Conservation (phyloP, 176 grass and related monocot species). For the Oryza glumipatula region DNA sequence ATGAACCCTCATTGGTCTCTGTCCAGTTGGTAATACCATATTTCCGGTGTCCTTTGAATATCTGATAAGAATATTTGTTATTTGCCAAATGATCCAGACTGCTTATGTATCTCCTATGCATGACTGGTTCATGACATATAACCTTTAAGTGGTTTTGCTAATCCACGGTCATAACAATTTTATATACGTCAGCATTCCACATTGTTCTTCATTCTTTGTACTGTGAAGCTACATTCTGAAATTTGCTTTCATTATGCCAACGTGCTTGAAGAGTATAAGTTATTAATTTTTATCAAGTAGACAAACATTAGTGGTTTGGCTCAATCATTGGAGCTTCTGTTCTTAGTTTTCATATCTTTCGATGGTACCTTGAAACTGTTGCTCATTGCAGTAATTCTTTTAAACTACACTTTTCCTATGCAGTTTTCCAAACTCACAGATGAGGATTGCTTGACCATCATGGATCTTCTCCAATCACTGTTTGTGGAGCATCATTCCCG, state of each 20-base stretch:
- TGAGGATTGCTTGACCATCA: conserved; percentile 80
- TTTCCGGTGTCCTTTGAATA: conserved; percentile 26
- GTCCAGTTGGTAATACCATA: conserved; percentile 70
- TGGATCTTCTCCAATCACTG: conserved; percentile 82
- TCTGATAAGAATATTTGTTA: conserved; percentile 15
- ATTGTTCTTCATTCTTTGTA: conserved; percentile 8
- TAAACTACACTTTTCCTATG: conserved; percentile 18
- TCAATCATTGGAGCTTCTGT: neutral
- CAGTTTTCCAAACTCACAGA: conserved; percentile 84
- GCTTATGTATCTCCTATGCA: conserved; percentile 18
- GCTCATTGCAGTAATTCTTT: neutral
- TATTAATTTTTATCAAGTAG: conserved; percentile 1
- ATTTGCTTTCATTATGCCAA: conserved; percentile 11
- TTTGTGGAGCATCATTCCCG: conserved; percentile 79
- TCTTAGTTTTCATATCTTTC: conserved; percentile 29
- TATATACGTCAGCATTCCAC: conserved; percentile 20
- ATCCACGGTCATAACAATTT: neutral
- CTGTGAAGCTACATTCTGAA: neutral
- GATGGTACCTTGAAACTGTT: conserved; percentile 27
- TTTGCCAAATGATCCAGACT: conserved; percentile 32
- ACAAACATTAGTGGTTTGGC: neutral
- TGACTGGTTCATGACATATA: neutral
- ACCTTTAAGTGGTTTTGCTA: neutral
- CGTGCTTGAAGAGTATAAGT: conserved; percentile 27
- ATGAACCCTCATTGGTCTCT: conserved; percentile 76